Percentiles rank a stretch among this genome's conserved stretches.
Conservation (phyloP, 306 rosid species). For the Abrus pulchellus region DNA sequence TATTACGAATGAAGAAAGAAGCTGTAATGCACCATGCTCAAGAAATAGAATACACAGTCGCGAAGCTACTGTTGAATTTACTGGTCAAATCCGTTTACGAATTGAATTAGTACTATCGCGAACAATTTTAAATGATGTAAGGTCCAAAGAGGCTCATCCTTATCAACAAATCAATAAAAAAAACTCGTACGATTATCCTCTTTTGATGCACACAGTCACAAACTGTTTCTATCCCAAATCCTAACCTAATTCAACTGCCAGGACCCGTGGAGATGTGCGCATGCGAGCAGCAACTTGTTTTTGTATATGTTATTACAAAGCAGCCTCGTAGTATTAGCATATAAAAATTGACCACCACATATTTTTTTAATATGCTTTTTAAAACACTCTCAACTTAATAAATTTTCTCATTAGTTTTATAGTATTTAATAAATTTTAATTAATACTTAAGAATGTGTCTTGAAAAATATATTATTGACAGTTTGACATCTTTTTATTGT, state of each 20-base stretch:
- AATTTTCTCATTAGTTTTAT: no score
- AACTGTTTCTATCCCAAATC: not conserved
- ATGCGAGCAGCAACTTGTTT: conserved; percentile 20
- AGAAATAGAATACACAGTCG: not conserved
- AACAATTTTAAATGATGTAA: conserved; percentile 27
- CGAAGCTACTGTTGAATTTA: not conserved
- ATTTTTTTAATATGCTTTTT: no score
- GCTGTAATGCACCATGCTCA: not conserved
- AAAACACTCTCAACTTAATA: no score
- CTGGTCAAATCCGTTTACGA: not conserved
- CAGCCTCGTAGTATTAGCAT: no score
- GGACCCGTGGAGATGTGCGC: conserved; percentile 3
- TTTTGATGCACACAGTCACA: not conserved
- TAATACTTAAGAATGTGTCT: no score
- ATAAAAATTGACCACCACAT: no score
- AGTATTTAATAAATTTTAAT: no score
- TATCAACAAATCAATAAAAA: conserved; percentile 23
- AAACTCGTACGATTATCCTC: not conserved
- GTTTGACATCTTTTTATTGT: no score
- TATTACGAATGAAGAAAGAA: not conserved
- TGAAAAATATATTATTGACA: no score
- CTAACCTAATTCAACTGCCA: conserved; percentile 17
- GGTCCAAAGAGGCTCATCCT: conserved; percentile 1
- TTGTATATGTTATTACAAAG: not conserved
- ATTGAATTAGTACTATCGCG: not conserved